A percentile compares a stretch with the other conserved stretches of the same genome.
phyloP scores from a whole-genome alignment of 148 eudicot genomes.

The Rhododendron vialii region DNA sequence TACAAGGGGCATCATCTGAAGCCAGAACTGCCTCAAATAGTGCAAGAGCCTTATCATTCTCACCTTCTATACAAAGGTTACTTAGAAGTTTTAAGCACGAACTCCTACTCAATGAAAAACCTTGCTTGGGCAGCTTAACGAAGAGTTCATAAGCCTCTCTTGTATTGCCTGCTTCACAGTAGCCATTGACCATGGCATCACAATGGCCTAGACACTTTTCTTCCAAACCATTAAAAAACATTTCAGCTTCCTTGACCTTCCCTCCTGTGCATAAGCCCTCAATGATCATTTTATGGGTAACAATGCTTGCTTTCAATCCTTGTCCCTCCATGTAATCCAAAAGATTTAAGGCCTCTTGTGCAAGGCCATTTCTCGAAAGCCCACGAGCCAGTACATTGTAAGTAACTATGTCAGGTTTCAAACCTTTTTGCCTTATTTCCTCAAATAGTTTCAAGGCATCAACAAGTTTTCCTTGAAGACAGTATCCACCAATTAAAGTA shows the following conservation, averaged over 20 bases:
- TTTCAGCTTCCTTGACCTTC: slow-evolving; percentile 60
- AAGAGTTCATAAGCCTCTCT: slow-evolving; percentile 37
- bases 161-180: slow-evolving; percentile 40
- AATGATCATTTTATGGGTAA: slow-evolving; percentile 48
- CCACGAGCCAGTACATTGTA: slow-evolving; percentile 62
- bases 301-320: slow-evolving; percentile 40
- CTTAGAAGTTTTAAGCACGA: slow-evolving; percentile 40
- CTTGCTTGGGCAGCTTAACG: slow-evolving; percentile 28
- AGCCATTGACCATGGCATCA: slow-evolving; percentile 57
- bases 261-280: slow-evolving; percentile 55
- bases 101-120: slow-evolving; percentile 24
- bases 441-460: slow-evolving; percentile 40
- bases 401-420: slow-evolving; percentile 47
- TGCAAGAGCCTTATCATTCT: slow-evolving; percentile 37
- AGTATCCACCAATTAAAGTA: slow-evolving; percentile 63
- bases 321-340: slow-evolving; percentile 38
- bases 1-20: slow-evolving; percentile 30
- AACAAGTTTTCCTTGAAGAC: slow-evolving; percentile 35
- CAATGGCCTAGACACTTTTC: slow-evolving; percentile 37
- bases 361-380: slow-evolving; percentile 39
- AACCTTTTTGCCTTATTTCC: slow-evolving; percentile 41
- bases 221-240: slow-evolving; percentile 34
- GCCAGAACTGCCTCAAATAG: slow-evolving; percentile 33
- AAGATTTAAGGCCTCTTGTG: slow-evolving; percentile 21
- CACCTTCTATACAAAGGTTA: slow-evolving; percentile 45